Percentiles rank a stretch among this genome's conserved stretches.
Conservation (phyloP, 495 filamentous ascomycete species). For the Pyrenula massariospora region DNA sequence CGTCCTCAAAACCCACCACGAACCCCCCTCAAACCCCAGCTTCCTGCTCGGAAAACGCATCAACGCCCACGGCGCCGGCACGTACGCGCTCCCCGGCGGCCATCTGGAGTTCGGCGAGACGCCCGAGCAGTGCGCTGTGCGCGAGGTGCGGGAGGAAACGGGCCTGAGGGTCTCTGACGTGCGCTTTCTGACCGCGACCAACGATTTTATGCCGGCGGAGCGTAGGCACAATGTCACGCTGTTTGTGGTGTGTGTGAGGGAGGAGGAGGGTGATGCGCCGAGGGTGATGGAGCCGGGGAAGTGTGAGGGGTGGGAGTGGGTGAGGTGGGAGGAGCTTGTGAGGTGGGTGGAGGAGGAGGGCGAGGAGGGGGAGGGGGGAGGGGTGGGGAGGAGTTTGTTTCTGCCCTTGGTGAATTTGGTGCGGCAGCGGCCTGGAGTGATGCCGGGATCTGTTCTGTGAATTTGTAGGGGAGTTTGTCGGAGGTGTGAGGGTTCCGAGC, state of each 20-base stretch:
- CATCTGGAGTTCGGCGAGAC: conserved; percentile 57
- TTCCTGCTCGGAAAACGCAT: conserved; percentile 14
- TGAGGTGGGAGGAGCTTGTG: conserved; percentile 32
- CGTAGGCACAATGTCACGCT: conserved; percentile 56
- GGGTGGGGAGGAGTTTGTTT: conserved; percentile 32
- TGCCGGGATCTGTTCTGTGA: not conserved
- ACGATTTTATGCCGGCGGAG: conserved; percentile 40
- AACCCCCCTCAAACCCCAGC: conserved; percentile 3
- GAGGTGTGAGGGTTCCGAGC: no score
- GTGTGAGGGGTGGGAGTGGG: conserved; percentile 54
- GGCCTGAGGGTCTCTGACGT: conserved; percentile 37
- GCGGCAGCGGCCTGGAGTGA: conserved; percentile 26
- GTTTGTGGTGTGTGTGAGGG: conserved; percentile 36
- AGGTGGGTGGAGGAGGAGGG: conserved; percentile 15
- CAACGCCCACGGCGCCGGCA: conserved; percentile 25
- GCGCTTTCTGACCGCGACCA: conserved; percentile 41
- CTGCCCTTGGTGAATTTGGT: conserved; percentile 43
- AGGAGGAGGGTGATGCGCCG: conserved; percentile 30
- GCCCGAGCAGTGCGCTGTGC: conserved; percentile 41
- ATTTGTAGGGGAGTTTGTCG: no score
- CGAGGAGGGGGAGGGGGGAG: conserved; percentile 10
- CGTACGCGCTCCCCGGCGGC: conserved; percentile 54
- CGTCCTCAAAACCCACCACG: conserved; percentile 4
- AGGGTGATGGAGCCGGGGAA: conserved; percentile 51
- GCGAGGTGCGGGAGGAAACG: conserved; percentile 60